Conservation (phyloP, 2,329 filamentous ascomycete genomes). For the Massarina eburnea region DNA sequence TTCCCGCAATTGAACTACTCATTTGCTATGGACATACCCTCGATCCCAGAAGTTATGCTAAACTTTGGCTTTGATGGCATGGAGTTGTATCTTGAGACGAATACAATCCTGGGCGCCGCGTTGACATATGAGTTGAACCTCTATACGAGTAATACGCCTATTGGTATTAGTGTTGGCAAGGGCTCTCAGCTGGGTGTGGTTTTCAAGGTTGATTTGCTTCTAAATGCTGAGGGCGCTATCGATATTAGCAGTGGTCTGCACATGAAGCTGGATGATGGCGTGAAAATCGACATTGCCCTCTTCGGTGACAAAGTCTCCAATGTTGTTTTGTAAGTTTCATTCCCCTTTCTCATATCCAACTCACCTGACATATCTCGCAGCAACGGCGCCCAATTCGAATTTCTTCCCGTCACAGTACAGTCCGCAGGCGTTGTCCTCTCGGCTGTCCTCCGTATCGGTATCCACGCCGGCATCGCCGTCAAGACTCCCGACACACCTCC, state of each 20-base stretch:
- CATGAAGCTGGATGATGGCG: conserved; percentile 55
- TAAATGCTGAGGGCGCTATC: conserved; percentile 51
- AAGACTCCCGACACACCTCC: neutral
- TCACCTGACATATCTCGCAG: conserved; percentile 29
- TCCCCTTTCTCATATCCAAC: neutral
- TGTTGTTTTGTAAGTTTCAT: conserved; percentile 51
- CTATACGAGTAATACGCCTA: conserved; percentile 49
- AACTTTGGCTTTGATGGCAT: conserved; percentile 54
- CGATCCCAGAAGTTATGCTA: conserved; percentile 49
- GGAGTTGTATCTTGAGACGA: conserved; percentile 56
- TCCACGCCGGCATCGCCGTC: conserved; percentile 45
- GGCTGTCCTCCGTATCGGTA: conserved; percentile 52
- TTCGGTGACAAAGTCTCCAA: conserved; percentile 54
- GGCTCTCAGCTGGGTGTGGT: conserved; percentile 51
- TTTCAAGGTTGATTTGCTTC: conserved; percentile 55
- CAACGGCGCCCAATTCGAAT: conserved; percentile 58
- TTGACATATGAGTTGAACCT: conserved; percentile 54
- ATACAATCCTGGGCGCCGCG: conserved; percentile 46
- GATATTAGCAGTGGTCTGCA: conserved; percentile 59
- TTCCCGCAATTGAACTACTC: conserved; percentile 19
- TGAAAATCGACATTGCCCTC: conserved; percentile 52
- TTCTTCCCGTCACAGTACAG: conserved; percentile 57
- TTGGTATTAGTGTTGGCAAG: conserved; percentile 46
- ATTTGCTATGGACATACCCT: conserved; percentile 45
- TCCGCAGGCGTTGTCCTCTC: conserved; percentile 49